Base-by-base conservation (phyloP, 352 stramenopile species). In the Blastocystis sp. region DNA sequence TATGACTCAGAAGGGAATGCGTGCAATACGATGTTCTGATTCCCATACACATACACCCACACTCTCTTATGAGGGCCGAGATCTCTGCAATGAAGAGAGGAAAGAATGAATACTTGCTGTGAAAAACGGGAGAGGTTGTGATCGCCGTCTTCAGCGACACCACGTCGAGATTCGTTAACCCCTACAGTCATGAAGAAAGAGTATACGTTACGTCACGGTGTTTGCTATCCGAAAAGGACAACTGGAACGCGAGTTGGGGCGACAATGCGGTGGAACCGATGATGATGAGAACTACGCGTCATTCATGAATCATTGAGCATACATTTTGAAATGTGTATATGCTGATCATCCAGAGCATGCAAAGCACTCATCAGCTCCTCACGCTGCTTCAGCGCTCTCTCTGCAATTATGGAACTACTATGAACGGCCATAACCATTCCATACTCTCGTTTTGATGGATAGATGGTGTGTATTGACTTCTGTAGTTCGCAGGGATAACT, bases 291-390 rank as follows among this genome's bases (percentile, higher is more conserved):
- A 33, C 63, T 80, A 29, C 0, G 0, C 59, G 12, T 29, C 21
- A 62, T 80, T 6, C 24, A 67, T 80, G 9, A 29, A 80, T 31
- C 31, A 9, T 13, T 21, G 2, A 2, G 2, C n/a, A 67, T 71
- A 67, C 70, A 67, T 67, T 80, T 80, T 80, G 35, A 80, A n/a
- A 80, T 1, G n/a, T 21, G 24, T 2, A 80, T 62, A 71, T 29
- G 3, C n/a, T 71, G 16, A 65, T n/a, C 24, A 6, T 29, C 21
- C n/a, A 80, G 21, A 41, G 31, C 63, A 24, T 26, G n/a, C 31
- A 74, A 50, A 19, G 63, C 63, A 33, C 3, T 24, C n/a, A 24
- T 51, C 31, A 74, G 1, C 2, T 35, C 4, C 13, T 74, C 37
- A 26, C 63, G 31, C 24, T 33, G 9, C 26, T 29, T 41, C 21